Evolutionary conservation across 2,329 filamentous ascomycete genomes (phyloP).

Genomic region (Cladosporium sp.): DNA sequence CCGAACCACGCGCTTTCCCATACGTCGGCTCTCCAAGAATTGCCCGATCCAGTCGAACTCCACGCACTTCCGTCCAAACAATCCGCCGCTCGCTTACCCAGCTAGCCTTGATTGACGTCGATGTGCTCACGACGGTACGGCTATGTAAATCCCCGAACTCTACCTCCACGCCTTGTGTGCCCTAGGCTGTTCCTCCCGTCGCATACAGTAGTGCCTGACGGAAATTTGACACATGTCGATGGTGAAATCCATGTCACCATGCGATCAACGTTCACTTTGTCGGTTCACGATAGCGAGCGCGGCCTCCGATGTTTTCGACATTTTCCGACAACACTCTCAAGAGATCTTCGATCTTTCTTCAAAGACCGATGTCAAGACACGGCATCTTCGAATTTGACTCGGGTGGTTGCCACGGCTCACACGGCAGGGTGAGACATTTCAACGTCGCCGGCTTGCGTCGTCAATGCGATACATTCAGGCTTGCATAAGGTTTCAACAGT

Average conservation of each 20-base stretch:
- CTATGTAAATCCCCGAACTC: background rate
- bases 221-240: background rate
- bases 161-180: background rate
- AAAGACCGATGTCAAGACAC: background rate
- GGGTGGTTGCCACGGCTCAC: background rate
- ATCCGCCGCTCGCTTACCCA: background rate
- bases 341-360: conserved; percentile 9
- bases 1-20: conserved; percentile 2
- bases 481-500: conserved; percentile 1
- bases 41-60: background rate
- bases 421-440: background rate
- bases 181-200: background rate
- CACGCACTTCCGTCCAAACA: background rate
- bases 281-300: too few species aligned
- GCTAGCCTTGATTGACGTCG: background rate
- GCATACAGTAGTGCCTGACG: background rate
- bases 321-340: background rate
- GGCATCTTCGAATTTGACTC: conserved; percentile 1
- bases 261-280: too few species aligned
- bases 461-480: background rate
- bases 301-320: background rate
- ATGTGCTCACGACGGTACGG: conserved; percentile 6
- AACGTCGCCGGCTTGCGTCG: background rate
- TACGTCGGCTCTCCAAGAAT: conserved; percentile 6
- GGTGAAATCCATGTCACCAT: background rate